Percentiles rank a stretch among this genome's conserved stretches.
Conservation (phyloP, 2,329 filamentous ascomycete species). For the Sclerotinia minor region DNA sequence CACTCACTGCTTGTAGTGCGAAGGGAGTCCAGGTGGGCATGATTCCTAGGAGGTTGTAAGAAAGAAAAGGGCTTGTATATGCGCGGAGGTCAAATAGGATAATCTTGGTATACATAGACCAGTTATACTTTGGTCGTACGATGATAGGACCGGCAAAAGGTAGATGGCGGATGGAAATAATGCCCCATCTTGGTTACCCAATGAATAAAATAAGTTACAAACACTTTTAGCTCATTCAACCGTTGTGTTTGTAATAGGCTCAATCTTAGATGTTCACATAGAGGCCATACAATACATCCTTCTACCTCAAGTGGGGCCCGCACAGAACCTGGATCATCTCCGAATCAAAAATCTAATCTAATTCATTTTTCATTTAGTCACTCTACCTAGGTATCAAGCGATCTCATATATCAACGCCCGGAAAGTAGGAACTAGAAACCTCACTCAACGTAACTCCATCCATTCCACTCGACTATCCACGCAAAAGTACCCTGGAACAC, state of each 20-base stretch:
- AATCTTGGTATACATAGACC: not conserved
- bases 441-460: accelerated
- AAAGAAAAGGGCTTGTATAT: not conserved
- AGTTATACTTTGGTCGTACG: not conserved
- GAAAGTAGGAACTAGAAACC: not conserved
- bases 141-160: not conserved
- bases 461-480: not conserved
- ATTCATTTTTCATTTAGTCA: not conserved
- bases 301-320: not conserved
- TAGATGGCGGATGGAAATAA: not conserved
- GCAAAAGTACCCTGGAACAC: not conserved
- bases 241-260: not conserved
- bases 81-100: not conserved
- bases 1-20: conserved; percentile 28
- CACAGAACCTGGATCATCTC: not conserved
- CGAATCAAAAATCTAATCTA: too few species aligned
- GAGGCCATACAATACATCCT: not conserved
- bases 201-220: not conserved
- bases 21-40: conserved; percentile 30
- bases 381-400: not conserved
- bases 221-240: not conserved
- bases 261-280: not conserved
- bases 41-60: conserved; percentile 37
- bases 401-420: not conserved
- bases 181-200: not conserved